Evolutionary conservation across 768 basidiomycete genomes (phyloP), one percentile per base, ranked within the genome.

Genomic region (Phylloporus sp.): DNA sequence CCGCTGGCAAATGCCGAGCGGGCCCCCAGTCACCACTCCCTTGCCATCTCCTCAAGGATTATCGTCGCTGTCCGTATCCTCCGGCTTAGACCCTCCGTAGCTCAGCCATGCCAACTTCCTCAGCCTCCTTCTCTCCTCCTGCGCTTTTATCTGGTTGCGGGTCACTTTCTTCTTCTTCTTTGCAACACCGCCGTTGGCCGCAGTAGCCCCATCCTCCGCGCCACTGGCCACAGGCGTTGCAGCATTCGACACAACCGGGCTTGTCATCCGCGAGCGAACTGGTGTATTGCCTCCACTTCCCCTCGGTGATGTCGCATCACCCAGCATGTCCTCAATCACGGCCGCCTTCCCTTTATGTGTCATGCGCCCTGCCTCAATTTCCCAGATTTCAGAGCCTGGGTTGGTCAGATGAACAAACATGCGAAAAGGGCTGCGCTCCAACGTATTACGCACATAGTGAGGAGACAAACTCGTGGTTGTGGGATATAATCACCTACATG

Each of bases 91-190:
- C 4, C 93, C 93, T 47, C 93, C 93, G 62, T 80, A 80, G 26
- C 77, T 83, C 53, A 95, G 73, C 93, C 93, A 95, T 50, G 80
- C 74, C 53, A 94, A 66, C 74, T 92, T 91, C 62, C 91, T 79
- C 63, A 84, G 64, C 63, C 85, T 77, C 66, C 90, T 78, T 54
- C 95, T 78, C 69, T 94, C 95, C 68, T 94, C 93, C 69, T 82
- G 85, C 6, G 80, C 91, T 71, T 97, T 97, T 56, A 86, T 23
- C 68, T 95, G 90, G 70, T 93, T 93, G 43, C 90, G 80, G n/a
- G 90, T 91, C 67, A 77, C 34, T 74, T 93, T 95, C 78, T 95
- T 95, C 77, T 94, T 95, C 78, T 87, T 92, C 72, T 76, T 85
- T 46, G 26, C 64, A 34, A 74, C 64, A 26, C 28, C 29, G 35